Evolutionary conservation across 2,329 filamentous ascomycete species (phyloP), one percentile per base, ranked within the genome.

Genomic region (Celoporthe dispersa): DNA sequence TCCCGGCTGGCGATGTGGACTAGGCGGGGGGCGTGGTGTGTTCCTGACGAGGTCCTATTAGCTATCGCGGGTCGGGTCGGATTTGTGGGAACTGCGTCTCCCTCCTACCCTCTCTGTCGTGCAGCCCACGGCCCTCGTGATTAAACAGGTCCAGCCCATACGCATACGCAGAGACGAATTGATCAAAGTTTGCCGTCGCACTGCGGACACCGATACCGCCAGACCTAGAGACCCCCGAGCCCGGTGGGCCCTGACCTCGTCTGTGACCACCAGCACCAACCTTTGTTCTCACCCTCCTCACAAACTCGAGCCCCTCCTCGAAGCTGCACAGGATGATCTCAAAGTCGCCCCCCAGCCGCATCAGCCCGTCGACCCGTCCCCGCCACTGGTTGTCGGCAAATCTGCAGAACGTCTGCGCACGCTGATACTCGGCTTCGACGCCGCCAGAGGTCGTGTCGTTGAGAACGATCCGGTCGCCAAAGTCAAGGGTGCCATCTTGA

Each of bases 401-500:
- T 1, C 12, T 33, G 53, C 53, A 57, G 61, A 64, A 11, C n/a
- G n/a, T 48, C n/a, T 14, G 14, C 39, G 35, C 37, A 28, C 35
- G 61, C 41, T 31, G 14, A 12, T 48, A 12, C 37, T 44, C 39
- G 12, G n/a, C 61, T 28, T 64, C 37, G 8, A 64, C n/a, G 19
- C 61, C 39, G n/a, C 61, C 61, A 39, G n/a, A 64, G n/a, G 41
- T 48, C 22, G 60, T 63, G 39, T 63, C 60, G 33, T 63, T 63
- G n/a, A 63, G 35, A 5, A 41, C 11, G 31, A 41, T 19, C 5
- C 33, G 37, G 37, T 41, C 61, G 61, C n/a, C 35, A 16, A 44
- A 35, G 61, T 63, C 22, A n/a, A 63, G 61, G 61, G 35, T 37
- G 4, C 35, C 31, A 19, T 22, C n/a, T n/a, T 37, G 61, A 22